Base-by-base conservation (phyloP, 768 basidiomycete species). In the Mycena polygramma region DNA sequence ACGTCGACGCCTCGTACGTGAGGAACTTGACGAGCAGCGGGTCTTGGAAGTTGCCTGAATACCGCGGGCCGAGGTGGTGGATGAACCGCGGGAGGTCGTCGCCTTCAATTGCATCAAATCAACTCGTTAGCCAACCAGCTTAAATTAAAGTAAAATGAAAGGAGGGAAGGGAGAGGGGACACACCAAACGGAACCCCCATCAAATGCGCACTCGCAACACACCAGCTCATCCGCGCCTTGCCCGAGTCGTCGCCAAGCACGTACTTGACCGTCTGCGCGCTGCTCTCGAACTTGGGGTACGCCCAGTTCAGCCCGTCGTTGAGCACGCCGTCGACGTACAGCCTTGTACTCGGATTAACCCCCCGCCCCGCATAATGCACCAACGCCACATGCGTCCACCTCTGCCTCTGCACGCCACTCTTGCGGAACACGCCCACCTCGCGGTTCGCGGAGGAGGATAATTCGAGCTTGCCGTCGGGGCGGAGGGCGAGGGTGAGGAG, bases 1-100 rank as follows among this genome's bases (percentile, higher is more conserved):
- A 94, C 0, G 94, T 94, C 7, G 92, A 89, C 0, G 93, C 92
- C 73, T 94, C 92, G 77, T 96, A 96, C 0, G 94, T 96, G 57
- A 96, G 81, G 77, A 95, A 95, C 53, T 88, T 90, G 72, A 90
- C 83, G 41, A 95, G 85, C 4, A 86, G 77, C 11, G 84, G 85
- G 57, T 94, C 92, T 76, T 94, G 94, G 78, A 95, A 94, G 52
- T 89, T 90, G 24, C 89, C 91, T 1, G 84, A 83, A 69, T 96
- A 96, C 51, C 91, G 88, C 11, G 94, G 94, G 6, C 94, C 92
- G 14, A 96, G 88, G 74, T 94, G 92, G 75, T 95, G 91, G 43
- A 94, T 86, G 53, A 96, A 86, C 20, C 92, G 87, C 9, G 90
- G 89, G 7, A 94, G 77, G 69, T 93, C 92, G 62, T 94, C 91